Percentiles rank a stretch among this genome's conserved stretches.
Evolutionary conservation across 164 flowering plant genomes (phyloP).

Genomic region (Santalum album): DNA sequence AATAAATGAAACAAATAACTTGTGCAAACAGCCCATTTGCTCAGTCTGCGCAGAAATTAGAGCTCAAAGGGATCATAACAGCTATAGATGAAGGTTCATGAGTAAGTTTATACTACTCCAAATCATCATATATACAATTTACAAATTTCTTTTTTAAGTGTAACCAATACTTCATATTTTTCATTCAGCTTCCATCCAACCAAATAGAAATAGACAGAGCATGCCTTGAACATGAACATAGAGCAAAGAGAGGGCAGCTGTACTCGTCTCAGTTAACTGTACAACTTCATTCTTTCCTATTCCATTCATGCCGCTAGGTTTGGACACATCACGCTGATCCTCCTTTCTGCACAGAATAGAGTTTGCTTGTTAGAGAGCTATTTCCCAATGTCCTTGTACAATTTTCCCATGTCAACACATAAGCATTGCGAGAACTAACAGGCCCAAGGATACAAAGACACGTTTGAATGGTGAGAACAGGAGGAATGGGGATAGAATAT

Average conservation of each 20-base stretch:
- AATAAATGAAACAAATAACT: no score
- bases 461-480: no score
- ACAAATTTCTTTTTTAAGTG: conserved; percentile 33
- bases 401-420: neutral
- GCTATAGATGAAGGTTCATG: no score
- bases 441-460: neutral
- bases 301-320: conserved; percentile 38
- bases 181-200: conserved; percentile 28
- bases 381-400: neutral
- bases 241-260: conserved; percentile 23
- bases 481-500: no score
- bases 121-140: no score
- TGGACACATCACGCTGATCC: conserved; percentile 63
- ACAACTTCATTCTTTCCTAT: conserved; percentile 47
- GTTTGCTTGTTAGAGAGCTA: neutral
- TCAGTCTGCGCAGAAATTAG: no score
- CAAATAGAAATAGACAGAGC: conserved; percentile 28
- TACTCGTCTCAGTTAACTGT: conserved; percentile 81
- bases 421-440: neutral
- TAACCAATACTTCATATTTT: conserved; percentile 38
- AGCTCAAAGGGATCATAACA: no score
- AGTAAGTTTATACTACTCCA: no score
- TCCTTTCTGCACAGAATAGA: conserved; percentile 54
- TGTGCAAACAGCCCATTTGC: no score
- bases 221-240: conserved; percentile 21